These are phyloP conservation scores for Ophiostoma tasmaniense DNA, from an alignment of 2,329 filamentous ascomycete genomes.

Conservation along the genomic window DNA sequence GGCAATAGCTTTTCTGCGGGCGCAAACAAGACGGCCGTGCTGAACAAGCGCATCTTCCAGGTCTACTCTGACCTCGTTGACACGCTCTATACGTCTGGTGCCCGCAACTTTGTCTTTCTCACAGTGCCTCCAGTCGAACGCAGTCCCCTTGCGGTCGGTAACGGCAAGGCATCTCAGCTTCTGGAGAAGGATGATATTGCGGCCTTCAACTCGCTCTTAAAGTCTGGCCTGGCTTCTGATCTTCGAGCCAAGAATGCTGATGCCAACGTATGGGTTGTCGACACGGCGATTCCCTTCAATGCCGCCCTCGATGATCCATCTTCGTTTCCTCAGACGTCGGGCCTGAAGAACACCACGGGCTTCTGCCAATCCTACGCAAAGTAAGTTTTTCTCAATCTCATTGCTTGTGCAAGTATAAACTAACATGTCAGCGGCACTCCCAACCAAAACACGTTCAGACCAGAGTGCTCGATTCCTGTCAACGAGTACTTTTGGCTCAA, in stretches of 20 bases:
- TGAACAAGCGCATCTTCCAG: conserved; percentile 35
- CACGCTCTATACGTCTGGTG: conserved; percentile 43
- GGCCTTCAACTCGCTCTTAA: conserved; percentile 16
- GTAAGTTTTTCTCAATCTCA: conserved; percentile 28
- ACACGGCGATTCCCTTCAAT: conserved; percentile 36
- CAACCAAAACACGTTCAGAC: conserved; percentile 30
- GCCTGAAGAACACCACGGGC: conserved; percentile 45
- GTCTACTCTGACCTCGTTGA: conserved; percentile 35
- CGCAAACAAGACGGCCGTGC: conserved; percentile 33
- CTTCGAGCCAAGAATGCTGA: background rate
- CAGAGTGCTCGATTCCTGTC: conserved; percentile 44
- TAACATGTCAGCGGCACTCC: background rate
- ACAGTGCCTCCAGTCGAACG: conserved; percentile 46
- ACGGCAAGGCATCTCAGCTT: conserved; percentile 23
- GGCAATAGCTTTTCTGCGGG: conserved; percentile 35
- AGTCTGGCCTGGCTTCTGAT: background rate
- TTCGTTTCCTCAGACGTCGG: conserved; percentile 38
- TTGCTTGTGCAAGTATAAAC: background rate
- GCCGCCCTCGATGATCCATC: conserved; percentile 34
- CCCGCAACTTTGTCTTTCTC: conserved; percentile 50
- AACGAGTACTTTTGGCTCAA: conserved; percentile 61
- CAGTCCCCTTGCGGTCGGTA: conserved; percentile 29
- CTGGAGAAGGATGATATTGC: conserved; percentile 23
- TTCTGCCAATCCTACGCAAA: conserved; percentile 48
- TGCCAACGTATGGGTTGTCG: conserved; percentile 27